Evolutionary conservation across 768 basidiomycete genomes (phyloP), one percentile per base, ranked within the genome.

Genomic region (Tricholoma sp.): DNA sequence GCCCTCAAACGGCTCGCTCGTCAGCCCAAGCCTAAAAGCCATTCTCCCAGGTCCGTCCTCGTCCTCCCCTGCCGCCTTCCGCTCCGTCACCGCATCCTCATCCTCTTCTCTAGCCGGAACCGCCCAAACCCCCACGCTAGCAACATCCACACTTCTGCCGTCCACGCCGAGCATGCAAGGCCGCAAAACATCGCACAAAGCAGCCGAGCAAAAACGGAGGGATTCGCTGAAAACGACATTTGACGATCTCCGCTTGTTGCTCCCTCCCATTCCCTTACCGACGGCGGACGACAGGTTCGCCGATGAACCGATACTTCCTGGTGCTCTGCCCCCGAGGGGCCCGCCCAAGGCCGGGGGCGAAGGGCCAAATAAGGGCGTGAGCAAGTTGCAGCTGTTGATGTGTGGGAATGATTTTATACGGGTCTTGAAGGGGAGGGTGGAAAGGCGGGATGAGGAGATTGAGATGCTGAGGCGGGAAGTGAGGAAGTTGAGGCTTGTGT

Each of bases 221-320:
- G 96, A 99, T 71, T 94, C 92, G 44, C 83, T 98, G 57, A 99
- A 98, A 74, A 86, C 89, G 13, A 93, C 94, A 4, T 98, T 89
- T 64, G 91, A 94, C 63, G 90, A 92, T 53, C 77, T 94, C 10
- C 88, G 91, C 13, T 69, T 76, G 15, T 77, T 98, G 13, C 80
- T 99, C 0, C 97, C 97, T 1, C 91, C 92, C 6, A 91, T 97
- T 63, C 88, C 92, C 9, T 76, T 92, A 1, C 86, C 91, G 1
- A 83, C 44, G 4, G 32, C 85, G 0, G 89, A 92, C 60, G 84
- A 85, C 0, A 83, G 83, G 58, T 83, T 76, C 55, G 81, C 82
- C 17, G 79, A 86, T 64, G 88, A 90, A 63, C 88, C 90, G 0
- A 73, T 88, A 3, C 79, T 94, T 1, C 94, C 94, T 6, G 94